Evolutionary conservation across 2,329 filamentous ascomycete species (phyloP), one percentile per base, ranked within the genome.

Genomic region (Calonectria hongkongensis): DNA sequence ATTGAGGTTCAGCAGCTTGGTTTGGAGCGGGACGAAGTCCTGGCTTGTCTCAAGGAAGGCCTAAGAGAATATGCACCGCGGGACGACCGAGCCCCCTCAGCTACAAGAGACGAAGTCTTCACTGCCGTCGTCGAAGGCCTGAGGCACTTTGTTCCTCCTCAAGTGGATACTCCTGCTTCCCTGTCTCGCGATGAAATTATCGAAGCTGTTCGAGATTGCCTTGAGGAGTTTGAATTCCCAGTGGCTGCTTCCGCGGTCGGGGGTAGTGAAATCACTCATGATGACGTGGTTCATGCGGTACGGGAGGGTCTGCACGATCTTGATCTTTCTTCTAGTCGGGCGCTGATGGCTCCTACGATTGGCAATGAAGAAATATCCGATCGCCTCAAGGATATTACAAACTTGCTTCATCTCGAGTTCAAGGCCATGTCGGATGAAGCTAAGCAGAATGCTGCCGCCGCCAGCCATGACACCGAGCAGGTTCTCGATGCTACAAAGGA

Each of bases 1-100:
- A 95, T 98, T 64, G 93, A 98, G 78, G 89, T 98, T 5, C 94
- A 98, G 78, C 95, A 98, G 79, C 94, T 97, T 74, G 96, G 96
- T 2, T 87, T 98, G 1, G 96, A 98, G 82, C 91, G 95, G 6
- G 95, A 98, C 15, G 96, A 98, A 81, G 94, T 98, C 60, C 87
- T 98, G 16, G 92, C 94, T 47, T 98, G 95, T 76, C 88, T 98
- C 30, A 92, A 94, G 77, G 94, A 98, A 85, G 96, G 96, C 0
- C 89, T 98, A 0, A 92, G 94, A 76, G 92, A 95, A 58, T 95
- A 97, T 80, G 88, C 89, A 1, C 88, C 89, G 16, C 86, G 82
- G 21, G 85, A 87, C n/a, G 87, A 91, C 25, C 84, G 83, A 25
- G 86, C 90, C 4, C 85, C 88, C 43, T 90, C 90, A 30, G 92